phyloP scores from a whole-genome alignment of 2,329 filamentous ascomycete genomes.

The Sclerotinia minor region DNA sequence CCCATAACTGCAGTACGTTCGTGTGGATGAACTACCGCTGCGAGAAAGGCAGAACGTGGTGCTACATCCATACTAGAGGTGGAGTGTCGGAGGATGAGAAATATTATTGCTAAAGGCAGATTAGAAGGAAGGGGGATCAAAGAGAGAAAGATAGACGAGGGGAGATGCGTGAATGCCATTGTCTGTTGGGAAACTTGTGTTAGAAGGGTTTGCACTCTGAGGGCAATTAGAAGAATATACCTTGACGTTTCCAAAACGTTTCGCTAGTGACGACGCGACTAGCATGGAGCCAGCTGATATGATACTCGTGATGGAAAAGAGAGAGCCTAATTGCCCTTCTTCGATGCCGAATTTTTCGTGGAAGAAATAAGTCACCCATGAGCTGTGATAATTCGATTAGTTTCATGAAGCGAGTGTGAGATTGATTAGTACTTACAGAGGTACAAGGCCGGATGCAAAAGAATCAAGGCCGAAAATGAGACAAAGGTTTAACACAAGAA shows the following conservation, averaged over 20 bases:
- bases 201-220: conserved; percentile 34
- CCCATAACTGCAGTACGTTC: conserved; percentile 75
- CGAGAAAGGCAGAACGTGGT: conserved; percentile 68
- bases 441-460: conserved; percentile 69
- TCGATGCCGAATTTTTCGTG: conserved; percentile 50
- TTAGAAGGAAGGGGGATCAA: conserved; percentile 60
- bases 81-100: conserved; percentile 62
- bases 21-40: conserved; percentile 60
- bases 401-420: conserved; percentile 38
- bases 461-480: conserved; percentile 68
- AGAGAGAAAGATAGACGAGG: conserved; percentile 64
- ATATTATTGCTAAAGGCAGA: conserved; percentile 55
- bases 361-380: conserved; percentile 61
- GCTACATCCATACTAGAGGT: conserved; percentile 70
- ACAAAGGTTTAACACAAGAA: conserved; percentile 61
- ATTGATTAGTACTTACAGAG: conserved; percentile 49
- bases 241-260: conserved; percentile 62
- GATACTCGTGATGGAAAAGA: conserved; percentile 56
- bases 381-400: conserved; percentile 47
- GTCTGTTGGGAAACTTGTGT: conserved; percentile 47
- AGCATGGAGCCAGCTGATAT: conserved; percentile 54
- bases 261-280: conserved; percentile 55
- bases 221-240: conserved; percentile 43
- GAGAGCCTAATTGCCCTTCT: conserved; percentile 52
- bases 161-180: conserved; percentile 75